Evolutionary conservation across 352 stramenopile genomes (phyloP).

Genomic region (Globisporangium megalacanthum): DNA sequence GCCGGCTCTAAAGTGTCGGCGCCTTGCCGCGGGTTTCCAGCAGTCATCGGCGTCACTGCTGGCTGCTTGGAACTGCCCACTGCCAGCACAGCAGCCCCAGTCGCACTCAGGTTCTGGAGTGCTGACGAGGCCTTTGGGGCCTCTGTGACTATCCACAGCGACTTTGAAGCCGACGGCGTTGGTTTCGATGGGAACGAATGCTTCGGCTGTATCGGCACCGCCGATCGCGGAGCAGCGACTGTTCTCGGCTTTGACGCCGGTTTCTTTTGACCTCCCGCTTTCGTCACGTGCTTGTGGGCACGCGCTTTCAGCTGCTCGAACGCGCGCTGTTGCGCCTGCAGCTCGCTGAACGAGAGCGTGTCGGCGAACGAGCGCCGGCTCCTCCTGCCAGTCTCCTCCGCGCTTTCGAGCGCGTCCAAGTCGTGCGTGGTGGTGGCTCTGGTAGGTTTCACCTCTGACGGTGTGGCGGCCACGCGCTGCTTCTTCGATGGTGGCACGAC

Average conservation of each 20-base stretch:
- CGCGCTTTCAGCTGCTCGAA: constrained; percentile 22
- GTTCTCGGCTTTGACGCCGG: neutral
- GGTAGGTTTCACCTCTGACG: neutral
- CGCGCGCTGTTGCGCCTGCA: constrained; percentile 57
- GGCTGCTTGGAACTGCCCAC: too few species aligned
- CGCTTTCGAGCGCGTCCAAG: neutral
- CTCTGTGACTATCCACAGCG: neutral
- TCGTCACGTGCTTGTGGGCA: constrained; percentile 10
- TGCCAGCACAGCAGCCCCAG: too few species aligned
- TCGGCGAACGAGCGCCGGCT: constrained; percentile 28
- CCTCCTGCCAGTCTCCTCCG: neutral
- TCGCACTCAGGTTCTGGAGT: neutral
- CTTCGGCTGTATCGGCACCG: neutral
- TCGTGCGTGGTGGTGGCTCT: too few species aligned
- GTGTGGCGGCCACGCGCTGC: neutral
- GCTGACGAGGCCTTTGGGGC: neutral
- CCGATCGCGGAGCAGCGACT: neutral
- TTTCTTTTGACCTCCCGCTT: constrained; percentile 8
- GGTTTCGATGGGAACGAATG: neutral
- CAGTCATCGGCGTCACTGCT: too few species aligned
- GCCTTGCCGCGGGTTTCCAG: neutral
- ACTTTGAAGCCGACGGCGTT: neutral
- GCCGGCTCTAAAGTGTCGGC: neutral
- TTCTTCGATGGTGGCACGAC: constrained; percentile 8
- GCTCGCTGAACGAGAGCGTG: constrained; percentile 45